Evolutionary conservation across 495 filamentous ascomycete species (phyloP), one percentile per base, ranked within the genome.

Genomic region (Podospora pseudoanserina): DNA sequence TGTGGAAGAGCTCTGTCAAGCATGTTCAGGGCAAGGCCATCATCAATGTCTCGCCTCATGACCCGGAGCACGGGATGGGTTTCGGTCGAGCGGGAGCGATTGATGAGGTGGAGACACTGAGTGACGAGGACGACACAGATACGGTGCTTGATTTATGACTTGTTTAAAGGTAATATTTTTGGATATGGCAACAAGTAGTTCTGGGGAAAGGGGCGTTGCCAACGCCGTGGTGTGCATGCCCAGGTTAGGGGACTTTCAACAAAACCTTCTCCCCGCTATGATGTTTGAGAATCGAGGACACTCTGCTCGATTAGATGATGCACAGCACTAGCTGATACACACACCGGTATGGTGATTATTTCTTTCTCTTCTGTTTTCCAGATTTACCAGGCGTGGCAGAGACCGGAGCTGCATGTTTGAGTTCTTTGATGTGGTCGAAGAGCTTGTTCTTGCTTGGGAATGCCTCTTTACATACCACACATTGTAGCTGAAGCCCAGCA

Each of bases 71-170:
- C 63, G 83, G 84, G n/a, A 73, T 76, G 34, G 83, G 82, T 4
- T 76, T 77, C 1, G 90, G 87, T 62, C 81, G 92, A 53, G 84
- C 86, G 32, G 88, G 86, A 39, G 92, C 93, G 9, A 85, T 98
- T 28, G 94, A 95, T 72, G 92, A 97, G 74, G 95, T 99, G 5
- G 91, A 97, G 75, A 88, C 86, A 5, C 83, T 97, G 60, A 84
- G 82, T 49, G 81, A 82, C 49, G 74, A 93, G 72, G 91, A 94
- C 73, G 84, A 85, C n/a, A 86, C 86, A 34, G 87, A 84, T 49
- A 76, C 77, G 49, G 71, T 76, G 34, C 63, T 77, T 26, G 74
- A 78, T 23, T 70, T 69, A 68, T 79, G 77, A 79, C 18, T n/a
- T 18, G 53, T 30, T 58, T 13, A 7, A 19, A 13, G 30, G 16